A percentile compares a stretch with the other conserved stretches of the same genome.
Evolutionary conservation across 345 rosid genomes (phyloP).

Genomic region (Corchorus olitorius): DNA sequence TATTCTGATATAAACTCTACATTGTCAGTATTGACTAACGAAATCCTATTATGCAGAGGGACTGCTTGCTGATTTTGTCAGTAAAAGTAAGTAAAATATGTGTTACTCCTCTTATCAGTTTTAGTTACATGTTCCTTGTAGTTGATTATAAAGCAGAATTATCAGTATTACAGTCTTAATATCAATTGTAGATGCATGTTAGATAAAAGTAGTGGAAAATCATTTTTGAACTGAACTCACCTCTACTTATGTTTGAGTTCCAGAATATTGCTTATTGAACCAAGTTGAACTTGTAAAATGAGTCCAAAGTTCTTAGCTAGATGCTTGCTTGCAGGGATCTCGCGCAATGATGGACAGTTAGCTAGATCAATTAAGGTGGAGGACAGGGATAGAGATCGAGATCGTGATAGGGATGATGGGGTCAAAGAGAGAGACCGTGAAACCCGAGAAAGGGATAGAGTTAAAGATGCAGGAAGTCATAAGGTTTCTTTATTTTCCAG

Average conservation of each 20-base stretch:
- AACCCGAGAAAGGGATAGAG: constrained; percentile 73
- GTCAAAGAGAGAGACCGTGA: constrained; percentile 70
- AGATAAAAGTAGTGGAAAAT: neutral
- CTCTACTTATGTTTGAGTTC: neutral
- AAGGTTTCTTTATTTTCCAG: constrained; percentile 55
- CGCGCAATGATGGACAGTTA: constrained; percentile 67
- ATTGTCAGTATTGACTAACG: constrained; percentile 25
- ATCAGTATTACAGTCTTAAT: neutral
- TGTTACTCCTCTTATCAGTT: constrained; percentile 15
- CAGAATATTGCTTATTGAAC: neutral
- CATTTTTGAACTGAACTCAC: neutral
- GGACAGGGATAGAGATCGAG: constrained; percentile 73
- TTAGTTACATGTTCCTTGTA: constrained; percentile 13
- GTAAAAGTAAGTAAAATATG: constrained; percentile 70
- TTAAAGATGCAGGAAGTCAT: constrained; percentile 58
- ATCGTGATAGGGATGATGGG: constrained; percentile 58
- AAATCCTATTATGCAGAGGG: constrained; percentile 63
- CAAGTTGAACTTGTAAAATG: neutral
- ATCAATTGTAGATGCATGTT: neutral
- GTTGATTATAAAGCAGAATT: neutral
- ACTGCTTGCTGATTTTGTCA: constrained; percentile 76
- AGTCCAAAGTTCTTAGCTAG: constrained; percentile 6
- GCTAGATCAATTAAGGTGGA: constrained; percentile 69
- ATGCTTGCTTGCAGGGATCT: constrained; percentile 48
- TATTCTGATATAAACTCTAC: constrained; percentile 21